Base-by-base conservation (phyloP, 176 grass and related monocot genomes). In the Musa beccarii region DNA sequence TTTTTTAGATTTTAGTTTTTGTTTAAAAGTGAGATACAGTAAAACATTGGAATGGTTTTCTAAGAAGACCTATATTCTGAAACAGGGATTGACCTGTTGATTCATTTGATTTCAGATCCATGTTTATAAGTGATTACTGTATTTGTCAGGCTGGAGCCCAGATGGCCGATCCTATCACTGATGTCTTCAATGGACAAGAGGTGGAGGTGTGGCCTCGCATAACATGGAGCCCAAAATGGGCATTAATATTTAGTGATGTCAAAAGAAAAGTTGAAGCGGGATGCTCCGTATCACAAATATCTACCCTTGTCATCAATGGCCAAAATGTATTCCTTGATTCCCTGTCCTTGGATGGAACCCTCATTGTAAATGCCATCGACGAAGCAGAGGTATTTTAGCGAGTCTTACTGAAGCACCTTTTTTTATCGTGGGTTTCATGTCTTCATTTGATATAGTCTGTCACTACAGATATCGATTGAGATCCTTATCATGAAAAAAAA, bases 141-240 rank as follows among this genome's bases (percentile, higher is more conserved):
- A 21, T 53, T 54, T 11, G 71, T 89, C 84, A 99, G 95, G 88
- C 84, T 79, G 86, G 88, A 50, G 78, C 84, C 34, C 87, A 79
- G 23, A 87, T 94, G 79, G 83, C 90, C 67, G 84, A 92, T 57
- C 95, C 90, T 23, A 17, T 86, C 50, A 75, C 78, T 49, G 85
- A 87, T 75, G 80, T 67, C 13, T 94, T 99, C 80, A 99, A 92
- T 14, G 86, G 95, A 19, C 95, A 99, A 91, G 95, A 99, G 73
- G 90, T 94, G 68, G 88, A 91, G 69, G 86, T 99, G 64, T 99
- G 95, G 90, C 80, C 95, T 80, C 86, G 84, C 72, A 67, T 99
- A 61, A 86, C 88, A 73, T 99, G 95, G 95, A 89, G 78, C 49
- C 90, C 95, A 21, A 90, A 70, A 77, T 99, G 95, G 95, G 86